These are phyloP conservation scores for Mallotus nudiflorus DNA, from an alignment of 345 rosid species.

Conservation along the genomic window DNA sequence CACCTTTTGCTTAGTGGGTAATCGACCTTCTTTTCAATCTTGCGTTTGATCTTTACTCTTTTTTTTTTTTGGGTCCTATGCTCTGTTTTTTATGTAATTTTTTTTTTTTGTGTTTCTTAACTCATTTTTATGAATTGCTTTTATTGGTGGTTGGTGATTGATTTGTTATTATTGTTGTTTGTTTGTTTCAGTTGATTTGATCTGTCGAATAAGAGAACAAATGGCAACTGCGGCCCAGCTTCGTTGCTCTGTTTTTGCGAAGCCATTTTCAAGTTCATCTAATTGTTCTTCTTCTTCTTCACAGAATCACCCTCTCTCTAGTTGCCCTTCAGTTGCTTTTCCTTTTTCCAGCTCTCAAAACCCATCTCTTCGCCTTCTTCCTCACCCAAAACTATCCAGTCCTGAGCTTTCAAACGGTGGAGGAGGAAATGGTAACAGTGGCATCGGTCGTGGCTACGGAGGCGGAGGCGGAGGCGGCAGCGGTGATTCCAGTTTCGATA, in stretches of 20 bases:
- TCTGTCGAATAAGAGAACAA: conserved; percentile 2
- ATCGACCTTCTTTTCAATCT: no score
- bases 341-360: conserved; percentile 10
- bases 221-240: conserved; percentile 23
- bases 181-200: background rate
- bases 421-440: conserved; percentile 16
- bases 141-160: background rate
- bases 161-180: background rate
- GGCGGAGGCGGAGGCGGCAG: conserved; percentile 10
- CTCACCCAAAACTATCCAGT: background rate
- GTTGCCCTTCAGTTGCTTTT: background rate
- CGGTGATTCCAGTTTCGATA: conserved; percentile 17
- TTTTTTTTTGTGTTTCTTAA: no score
- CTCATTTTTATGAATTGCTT: conserved; percentile 7
- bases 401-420: conserved; percentile 10
- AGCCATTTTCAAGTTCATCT: background rate
- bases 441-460: conserved; percentile 14
- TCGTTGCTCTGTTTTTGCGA: conserved; percentile 8
- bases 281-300: background rate
- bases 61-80: no score
- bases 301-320: background rate
- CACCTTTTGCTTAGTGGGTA: background rate
- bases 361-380: conserved; percentile 14
- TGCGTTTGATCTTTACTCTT: background rate
- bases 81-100: no score